A percentile compares a stretch with the other conserved stretches of the same genome.
Conservation (phyloP, 495 filamentous ascomycete species). For the Lophiostoma macrostomum region DNA sequence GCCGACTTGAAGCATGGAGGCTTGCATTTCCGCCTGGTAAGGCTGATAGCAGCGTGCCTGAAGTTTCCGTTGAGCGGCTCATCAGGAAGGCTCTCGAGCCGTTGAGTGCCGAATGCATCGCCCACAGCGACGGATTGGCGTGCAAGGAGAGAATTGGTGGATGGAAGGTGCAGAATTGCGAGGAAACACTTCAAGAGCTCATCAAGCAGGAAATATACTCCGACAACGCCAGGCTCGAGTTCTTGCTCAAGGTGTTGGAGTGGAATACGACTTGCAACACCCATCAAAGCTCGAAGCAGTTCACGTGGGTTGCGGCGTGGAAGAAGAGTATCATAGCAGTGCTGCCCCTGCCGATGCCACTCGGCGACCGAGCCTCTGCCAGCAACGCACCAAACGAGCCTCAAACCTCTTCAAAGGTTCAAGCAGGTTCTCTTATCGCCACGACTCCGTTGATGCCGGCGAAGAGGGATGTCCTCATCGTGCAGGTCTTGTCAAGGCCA, state of each 20-base stretch:
- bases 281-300: background rate
- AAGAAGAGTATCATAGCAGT: constrained; percentile 1
- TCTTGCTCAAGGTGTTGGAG: constrained; percentile 4
- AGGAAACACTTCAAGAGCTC: constrained; percentile 5
- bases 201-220: constrained; percentile 6
- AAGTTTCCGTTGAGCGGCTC: background rate
- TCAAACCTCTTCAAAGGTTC: no score
- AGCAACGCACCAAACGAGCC: no score
- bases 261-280: background rate
- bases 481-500: background rate
- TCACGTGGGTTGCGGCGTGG: constrained; percentile 3
- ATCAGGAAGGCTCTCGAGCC: constrained; percentile 5
- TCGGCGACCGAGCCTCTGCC: background rate
- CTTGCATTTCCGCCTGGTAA: background rate
- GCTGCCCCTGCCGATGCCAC: background rate
- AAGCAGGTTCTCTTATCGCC: no score
- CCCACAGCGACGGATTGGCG: background rate
- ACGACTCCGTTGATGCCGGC: background rate
- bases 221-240: constrained; percentile 2
- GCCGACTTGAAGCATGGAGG: constrained; percentile 3
- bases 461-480: background rate
- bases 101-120: background rate
- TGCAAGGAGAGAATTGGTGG: constrained; percentile 7
- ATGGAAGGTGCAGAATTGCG: constrained; percentile 11
- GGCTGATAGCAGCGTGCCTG: background rate